Conservation (phyloP, 106 monocot species). For the Xerophyta viscosa region DNA sequence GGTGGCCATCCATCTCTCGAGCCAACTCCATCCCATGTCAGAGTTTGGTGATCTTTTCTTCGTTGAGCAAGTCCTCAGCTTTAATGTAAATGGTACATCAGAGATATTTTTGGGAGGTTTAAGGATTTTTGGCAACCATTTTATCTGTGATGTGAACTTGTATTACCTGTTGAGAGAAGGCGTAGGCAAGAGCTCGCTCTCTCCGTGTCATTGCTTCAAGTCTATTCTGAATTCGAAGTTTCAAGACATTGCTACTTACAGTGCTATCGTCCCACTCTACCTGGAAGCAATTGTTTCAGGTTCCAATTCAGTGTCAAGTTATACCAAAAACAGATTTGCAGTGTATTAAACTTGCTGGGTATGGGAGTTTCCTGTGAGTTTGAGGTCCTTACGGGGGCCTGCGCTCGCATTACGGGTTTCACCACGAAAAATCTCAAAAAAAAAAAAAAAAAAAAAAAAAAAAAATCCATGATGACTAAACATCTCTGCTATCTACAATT, state of each 20-base stretch:
- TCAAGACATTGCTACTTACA: slow-evolving; percentile 47
- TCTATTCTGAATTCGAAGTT: slow-evolving; percentile 61
- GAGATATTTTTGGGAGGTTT: neutral
- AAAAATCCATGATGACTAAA: too few species aligned
- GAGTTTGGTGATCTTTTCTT: slow-evolving; percentile 47
- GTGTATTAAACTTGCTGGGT: too few species aligned
- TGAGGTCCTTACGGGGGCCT: too few species aligned
- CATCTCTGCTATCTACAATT: too few species aligned
- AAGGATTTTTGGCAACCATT: neutral
- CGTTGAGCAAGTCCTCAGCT: slow-evolving; percentile 52
- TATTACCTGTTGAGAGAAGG: slow-evolving; percentile 80
- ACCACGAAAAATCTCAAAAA: too few species aligned
- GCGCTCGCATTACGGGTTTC: too few species aligned
- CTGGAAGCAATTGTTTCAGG: too few species aligned
- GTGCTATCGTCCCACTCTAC: slow-evolving; percentile 94
- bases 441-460: too few species aligned
- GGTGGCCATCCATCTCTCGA: slow-evolving; percentile 95
- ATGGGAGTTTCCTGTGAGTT: too few species aligned
- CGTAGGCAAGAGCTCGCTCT: slow-evolving; percentile 81
- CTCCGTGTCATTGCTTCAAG: slow-evolving; percentile 74
- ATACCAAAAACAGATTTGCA: too few species aligned
- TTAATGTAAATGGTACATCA: neutral
- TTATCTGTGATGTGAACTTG: neutral
- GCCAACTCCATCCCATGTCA: slow-evolving; percentile 74
- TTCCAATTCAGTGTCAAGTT: too few species aligned